phyloP scores from a whole-genome alignment of 2,329 filamentous ascomycete species.

The Xenosphaeropsis pyriputrescens region DNA sequence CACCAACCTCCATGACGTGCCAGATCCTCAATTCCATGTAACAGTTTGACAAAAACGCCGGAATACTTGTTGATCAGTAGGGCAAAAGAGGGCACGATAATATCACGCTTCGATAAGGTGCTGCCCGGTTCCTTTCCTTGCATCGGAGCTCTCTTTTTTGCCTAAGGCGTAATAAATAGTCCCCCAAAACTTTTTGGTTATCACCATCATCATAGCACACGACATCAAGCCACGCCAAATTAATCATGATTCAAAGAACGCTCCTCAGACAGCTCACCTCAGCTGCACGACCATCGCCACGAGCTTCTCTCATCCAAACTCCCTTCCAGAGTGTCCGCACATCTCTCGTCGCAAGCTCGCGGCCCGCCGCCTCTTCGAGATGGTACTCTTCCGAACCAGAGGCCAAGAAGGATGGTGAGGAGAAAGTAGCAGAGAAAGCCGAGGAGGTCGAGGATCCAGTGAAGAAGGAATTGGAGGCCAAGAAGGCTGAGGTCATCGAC shows the following conservation, averaged over 20 bases:
- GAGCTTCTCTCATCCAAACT: constrained; percentile 13
- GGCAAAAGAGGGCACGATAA: no score
- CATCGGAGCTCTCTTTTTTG: no score
- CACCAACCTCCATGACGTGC: no score
- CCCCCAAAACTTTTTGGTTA: not conserved
- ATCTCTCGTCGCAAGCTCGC: constrained; percentile 8
- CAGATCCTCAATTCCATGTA: no score
- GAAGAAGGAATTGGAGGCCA: constrained; percentile 55
- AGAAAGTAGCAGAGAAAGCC: constrained; percentile 19
- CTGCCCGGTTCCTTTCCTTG: no score
- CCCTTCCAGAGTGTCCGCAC: constrained; percentile 23
- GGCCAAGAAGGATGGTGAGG: constrained; percentile 21
- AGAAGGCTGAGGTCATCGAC: constrained; percentile 60
- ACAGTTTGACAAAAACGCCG: no score
- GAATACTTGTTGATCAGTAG: no score
- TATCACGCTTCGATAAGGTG: no score
- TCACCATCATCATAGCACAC: constrained; percentile 6
- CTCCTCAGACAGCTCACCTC: constrained; percentile 28
- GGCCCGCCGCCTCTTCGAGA: constrained; percentile 10
- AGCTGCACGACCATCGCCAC: constrained; percentile 12
- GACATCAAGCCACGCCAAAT: constrained; percentile 5
- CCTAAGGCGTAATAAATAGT: not conserved
- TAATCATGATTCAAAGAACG: constrained; percentile 33
- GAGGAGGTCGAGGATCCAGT: constrained; percentile 31
- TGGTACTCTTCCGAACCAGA: constrained; percentile 26